These are phyloP conservation scores for Penicillium crustosum DNA, from an alignment of 2,329 filamentous ascomycete genomes.

Conservation along the genomic window DNA sequence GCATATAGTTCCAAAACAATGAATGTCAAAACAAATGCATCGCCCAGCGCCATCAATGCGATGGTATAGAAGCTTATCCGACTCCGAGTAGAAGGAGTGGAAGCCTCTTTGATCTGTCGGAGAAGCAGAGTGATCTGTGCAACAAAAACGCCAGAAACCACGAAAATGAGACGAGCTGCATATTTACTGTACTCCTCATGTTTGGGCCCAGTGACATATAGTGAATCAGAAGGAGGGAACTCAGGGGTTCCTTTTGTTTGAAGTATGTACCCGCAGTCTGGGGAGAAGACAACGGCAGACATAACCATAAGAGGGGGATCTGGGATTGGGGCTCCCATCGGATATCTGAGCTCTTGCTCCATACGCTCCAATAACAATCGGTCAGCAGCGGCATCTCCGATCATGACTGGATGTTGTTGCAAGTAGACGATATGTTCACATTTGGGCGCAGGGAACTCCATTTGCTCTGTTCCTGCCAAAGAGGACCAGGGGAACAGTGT, in stretches of 20 bases:
- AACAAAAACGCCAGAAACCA: constrained; percentile 51
- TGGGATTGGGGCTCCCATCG: constrained; percentile 57
- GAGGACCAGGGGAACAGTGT: constrained; percentile 74
- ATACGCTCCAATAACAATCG: constrained; percentile 49
- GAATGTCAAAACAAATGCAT: constrained; percentile 59
- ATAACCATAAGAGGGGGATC: constrained; percentile 55
- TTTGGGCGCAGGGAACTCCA: constrained; percentile 61
- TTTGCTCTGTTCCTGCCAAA: constrained; percentile 53
- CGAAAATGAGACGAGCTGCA: constrained; percentile 54
- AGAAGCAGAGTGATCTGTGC: constrained; percentile 58
- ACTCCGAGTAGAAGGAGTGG: constrained; percentile 63
- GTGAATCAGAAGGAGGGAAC: constrained; percentile 50
- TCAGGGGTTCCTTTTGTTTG: constrained; percentile 61
- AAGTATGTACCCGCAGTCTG: constrained; percentile 65
- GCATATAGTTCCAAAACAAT: constrained; percentile 57
- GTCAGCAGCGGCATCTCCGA: constrained; percentile 33
- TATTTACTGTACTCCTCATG: constrained; percentile 55
- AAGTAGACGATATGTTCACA: constrained; percentile 90
- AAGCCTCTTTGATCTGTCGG: constrained; percentile 63
- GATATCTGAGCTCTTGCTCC: constrained; percentile 60
- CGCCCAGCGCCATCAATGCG: constrained; percentile 60
- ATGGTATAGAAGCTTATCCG: constrained; percentile 65
- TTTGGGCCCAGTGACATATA: constrained; percentile 59
- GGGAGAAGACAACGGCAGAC: constrained; percentile 63
- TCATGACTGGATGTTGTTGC: constrained; percentile 56